Conservation (phyloP, 1,284 basidiomycete species). For the Malassezia psittaci region DNA sequence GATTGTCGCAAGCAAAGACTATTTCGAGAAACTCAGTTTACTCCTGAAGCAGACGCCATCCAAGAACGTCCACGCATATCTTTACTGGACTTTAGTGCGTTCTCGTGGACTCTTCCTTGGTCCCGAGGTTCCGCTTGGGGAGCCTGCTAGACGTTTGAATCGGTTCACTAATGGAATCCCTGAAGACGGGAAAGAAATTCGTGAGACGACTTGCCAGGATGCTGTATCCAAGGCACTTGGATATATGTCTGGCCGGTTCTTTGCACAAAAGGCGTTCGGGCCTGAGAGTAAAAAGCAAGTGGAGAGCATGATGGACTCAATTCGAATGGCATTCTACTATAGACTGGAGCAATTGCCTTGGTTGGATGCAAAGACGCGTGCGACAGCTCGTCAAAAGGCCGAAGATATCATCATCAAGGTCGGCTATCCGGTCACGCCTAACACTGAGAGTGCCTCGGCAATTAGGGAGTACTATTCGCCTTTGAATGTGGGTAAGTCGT, state of each 20-base stretch:
- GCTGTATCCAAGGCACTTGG: constrained; percentile 51
- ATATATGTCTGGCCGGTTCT: constrained; percentile 56
- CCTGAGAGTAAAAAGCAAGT: constrained; percentile 69
- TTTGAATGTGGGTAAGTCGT: constrained; percentile 62
- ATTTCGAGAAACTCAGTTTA: constrained; percentile 59
- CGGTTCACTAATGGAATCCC: constrained; percentile 69
- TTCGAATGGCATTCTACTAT: constrained; percentile 71
- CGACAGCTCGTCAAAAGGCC: constrained; percentile 76
- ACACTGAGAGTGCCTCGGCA: constrained; percentile 55
- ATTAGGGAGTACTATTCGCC: constrained; percentile 58
- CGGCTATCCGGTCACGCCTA: constrained; percentile 69
- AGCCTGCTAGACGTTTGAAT: constrained; percentile 55
- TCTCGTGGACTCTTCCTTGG: constrained; percentile 29
- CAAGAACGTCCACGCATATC: constrained; percentile 74
- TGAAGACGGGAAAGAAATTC: constrained; percentile 70
- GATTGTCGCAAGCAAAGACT: constrained; percentile 74
- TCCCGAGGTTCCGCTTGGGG: constrained; percentile 47
- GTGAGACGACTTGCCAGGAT: constrained; percentile 57
- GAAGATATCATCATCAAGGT: constrained; percentile 71
- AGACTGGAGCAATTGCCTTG: constrained; percentile 69
- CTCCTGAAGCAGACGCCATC: constrained; percentile 63
- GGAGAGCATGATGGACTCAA: constrained; percentile 74
- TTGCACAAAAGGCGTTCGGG: constrained; percentile 75
- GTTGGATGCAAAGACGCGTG: constrained; percentile 79
- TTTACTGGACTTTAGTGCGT: constrained; percentile 51